Conservation (phyloP, 1,284 basidiomycete species). For the Schizophyllum commune region DNA sequence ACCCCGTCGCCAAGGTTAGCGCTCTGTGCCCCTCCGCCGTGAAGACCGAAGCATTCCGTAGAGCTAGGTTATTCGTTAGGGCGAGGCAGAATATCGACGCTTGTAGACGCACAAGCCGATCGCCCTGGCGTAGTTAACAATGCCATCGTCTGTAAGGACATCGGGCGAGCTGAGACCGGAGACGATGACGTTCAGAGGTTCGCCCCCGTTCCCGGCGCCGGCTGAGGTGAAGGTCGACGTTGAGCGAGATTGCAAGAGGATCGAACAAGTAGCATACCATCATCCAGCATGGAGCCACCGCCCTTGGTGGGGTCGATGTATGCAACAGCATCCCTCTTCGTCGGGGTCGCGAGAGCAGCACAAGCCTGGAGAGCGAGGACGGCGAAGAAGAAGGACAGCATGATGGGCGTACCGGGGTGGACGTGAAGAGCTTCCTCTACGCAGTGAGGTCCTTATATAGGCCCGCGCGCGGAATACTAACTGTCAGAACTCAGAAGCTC, state of each 20-base stretch:
- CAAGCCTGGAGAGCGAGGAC: background rate
- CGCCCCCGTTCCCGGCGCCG: slow-evolving; percentile 10
- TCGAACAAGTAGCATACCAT: slow-evolving; percentile 1
- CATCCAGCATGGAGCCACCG: slow-evolving; percentile 12
- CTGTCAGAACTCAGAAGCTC: background rate
- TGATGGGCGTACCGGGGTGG: slow-evolving; percentile 2
- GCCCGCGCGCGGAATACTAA: background rate
- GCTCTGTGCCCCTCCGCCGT: slow-evolving; percentile 48
- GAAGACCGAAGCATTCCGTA: slow-evolving; percentile 55
- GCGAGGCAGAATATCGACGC: background rate
- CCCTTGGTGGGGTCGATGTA: slow-evolving; percentile 9
- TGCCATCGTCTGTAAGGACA: slow-evolving; percentile 49
- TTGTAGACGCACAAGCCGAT: slow-evolving; percentile 46
- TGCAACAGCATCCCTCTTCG: slow-evolving; percentile 5
- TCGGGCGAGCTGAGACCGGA: slow-evolving; percentile 47
- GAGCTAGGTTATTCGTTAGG: slow-evolving; percentile 33
- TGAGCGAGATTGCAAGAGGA: background rate
- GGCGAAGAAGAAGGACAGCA: slow-evolving; percentile 2
- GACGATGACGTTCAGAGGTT: slow-evolving; percentile 32
- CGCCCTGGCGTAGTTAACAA: slow-evolving; percentile 52
- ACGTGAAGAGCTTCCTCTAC: too few species aligned
- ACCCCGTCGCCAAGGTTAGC: slow-evolving; percentile 58
- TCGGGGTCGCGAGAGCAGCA: background rate
- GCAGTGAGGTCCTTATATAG: background rate
- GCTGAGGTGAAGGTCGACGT: background rate